phyloP scores from a whole-genome alignment of 1,284 basidiomycete genomes.

The Cystobasidium pallidum region DNA sequence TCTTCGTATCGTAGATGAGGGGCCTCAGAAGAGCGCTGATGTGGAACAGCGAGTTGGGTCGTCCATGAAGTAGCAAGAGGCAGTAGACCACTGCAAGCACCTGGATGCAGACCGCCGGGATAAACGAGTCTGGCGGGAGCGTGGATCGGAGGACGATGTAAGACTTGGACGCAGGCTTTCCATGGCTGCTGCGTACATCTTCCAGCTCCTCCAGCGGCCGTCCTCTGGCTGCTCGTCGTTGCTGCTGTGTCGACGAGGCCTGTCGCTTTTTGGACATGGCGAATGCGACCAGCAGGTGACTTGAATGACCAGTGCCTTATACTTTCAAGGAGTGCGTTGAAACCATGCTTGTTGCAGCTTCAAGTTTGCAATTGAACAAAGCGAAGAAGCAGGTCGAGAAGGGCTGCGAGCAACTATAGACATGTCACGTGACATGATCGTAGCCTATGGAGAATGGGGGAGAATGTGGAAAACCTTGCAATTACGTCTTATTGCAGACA shows the following conservation, averaged over 20 bases:
- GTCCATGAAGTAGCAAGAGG: slow-evolving; percentile 26
- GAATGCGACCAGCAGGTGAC: background rate
- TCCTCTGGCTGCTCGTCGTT: slow-evolving; percentile 1
- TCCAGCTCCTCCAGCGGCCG: background rate
- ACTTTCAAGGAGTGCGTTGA: too few relatives aligned
- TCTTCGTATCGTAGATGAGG: slow-evolving; percentile 44
- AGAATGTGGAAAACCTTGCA: too few relatives aligned
- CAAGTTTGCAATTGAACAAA: background rate
- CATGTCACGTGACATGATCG: slow-evolving; percentile 6
- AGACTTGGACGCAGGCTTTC: background rate
- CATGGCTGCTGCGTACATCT: background rate
- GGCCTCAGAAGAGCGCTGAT: slow-evolving; percentile 19
- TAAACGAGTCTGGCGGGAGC: slow-evolving; percentile 7
- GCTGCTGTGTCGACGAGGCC: slow-evolving; percentile 5
- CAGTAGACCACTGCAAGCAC: slow-evolving; percentile 24
- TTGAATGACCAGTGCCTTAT: background rate
- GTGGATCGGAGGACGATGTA: slow-evolving; percentile 31
- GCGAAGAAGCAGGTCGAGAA: background rate
- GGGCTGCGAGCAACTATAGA: background rate
- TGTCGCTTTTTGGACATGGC: slow-evolving; percentile 7
- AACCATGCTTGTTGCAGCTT: background rate
- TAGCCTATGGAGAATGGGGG: too few relatives aligned
- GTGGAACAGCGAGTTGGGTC: slow-evolving; percentile 20
- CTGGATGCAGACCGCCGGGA: slow-evolving; percentile 24
- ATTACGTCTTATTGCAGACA: too few relatives aligned